Percentiles rank a stretch among this genome's conserved stretches.
Conservation (phyloP, 768 basidiomycete genomes). For the Leccinum broughii region DNA sequence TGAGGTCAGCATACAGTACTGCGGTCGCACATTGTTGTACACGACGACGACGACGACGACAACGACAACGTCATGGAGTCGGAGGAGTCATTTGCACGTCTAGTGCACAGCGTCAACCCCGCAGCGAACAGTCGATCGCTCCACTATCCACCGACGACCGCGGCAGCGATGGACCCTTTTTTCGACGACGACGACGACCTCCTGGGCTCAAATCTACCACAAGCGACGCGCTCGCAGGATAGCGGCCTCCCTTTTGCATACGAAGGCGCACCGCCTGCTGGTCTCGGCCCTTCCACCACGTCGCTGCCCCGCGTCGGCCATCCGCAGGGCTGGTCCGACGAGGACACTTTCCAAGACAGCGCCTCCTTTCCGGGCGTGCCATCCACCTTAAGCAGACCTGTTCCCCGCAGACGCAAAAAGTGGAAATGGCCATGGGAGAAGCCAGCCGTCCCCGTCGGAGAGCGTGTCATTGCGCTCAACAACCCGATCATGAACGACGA, state of each 20-base stretch:
- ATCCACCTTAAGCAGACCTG: constrained; percentile 17
- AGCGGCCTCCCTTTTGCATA: constrained; percentile 57
- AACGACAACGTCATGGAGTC: constrained; percentile 22
- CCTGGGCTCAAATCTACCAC: constrained; percentile 13
- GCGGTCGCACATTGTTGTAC: neutral
- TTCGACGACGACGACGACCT: constrained; percentile 79
- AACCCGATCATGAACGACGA: constrained; percentile 64
- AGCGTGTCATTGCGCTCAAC: constrained; percentile 83
- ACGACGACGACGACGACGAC: constrained; percentile 11
- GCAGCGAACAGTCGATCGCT: constrained; percentile 17
- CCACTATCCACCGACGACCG: constrained; percentile 55
- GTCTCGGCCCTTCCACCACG: constrained; percentile 49
- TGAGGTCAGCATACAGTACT: constrained; percentile 12
- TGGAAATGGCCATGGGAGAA: constrained; percentile 90
- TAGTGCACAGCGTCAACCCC: constrained; percentile 30
- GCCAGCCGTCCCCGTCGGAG: constrained; percentile 61
- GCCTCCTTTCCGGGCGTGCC: constrained; percentile 39
- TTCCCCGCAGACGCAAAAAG: constrained; percentile 25
- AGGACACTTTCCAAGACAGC: constrained; percentile 50
- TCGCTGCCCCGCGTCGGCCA: constrained; percentile 42
- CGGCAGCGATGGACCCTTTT: constrained; percentile 62
- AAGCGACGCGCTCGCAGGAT: constrained; percentile 45
- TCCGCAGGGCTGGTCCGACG: constrained; percentile 76
- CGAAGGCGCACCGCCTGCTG: constrained; percentile 62
- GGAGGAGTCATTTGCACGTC: constrained; percentile 30